Conservation (phyloP, 2,329 filamentous ascomycete genomes). For the Trichoderma breve region DNA sequence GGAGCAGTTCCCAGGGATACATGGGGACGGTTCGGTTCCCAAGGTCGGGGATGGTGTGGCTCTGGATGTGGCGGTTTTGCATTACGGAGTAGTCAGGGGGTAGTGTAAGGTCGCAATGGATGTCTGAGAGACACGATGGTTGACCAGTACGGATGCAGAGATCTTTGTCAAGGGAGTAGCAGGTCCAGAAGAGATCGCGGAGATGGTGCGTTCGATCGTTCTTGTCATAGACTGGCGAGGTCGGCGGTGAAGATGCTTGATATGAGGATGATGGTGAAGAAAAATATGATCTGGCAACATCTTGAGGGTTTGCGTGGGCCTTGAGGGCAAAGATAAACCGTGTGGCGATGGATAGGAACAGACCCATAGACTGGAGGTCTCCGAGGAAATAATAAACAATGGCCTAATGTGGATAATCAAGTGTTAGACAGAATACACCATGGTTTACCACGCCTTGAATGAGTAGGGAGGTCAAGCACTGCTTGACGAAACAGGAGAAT, state of each 20-base stretch:
- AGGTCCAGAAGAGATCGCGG: neutral
- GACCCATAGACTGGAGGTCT: neutral
- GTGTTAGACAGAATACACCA: neutral
- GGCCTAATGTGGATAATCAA: neutral
- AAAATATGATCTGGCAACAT: neutral
- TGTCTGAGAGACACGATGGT: neutral
- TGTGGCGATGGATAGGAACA: neutral
- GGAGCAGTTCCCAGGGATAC: neutral
- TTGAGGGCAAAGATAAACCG: neutral
- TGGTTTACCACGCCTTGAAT: neutral
- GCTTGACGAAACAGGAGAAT: neutral
- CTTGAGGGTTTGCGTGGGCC: neutral
- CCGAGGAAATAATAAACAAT: neutral
- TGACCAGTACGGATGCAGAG: neutral
- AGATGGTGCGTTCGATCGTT: neutral
- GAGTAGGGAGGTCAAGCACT: neutral
- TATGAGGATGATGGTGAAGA: neutral
- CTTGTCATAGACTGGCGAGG: neutral
- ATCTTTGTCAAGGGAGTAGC: neutral
- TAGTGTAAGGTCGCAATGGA: neutral
- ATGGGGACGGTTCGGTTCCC: neutral
- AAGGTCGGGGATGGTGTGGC: neutral
- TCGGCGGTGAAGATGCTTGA: neutral
- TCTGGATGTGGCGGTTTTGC: neutral
- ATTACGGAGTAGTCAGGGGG: neutral